Percentiles rank a stretch among this genome's conserved stretches.
phyloP scores from a whole-genome alignment of 176 grass and related monocot genomes.

The Eleusine coracana region DNA sequence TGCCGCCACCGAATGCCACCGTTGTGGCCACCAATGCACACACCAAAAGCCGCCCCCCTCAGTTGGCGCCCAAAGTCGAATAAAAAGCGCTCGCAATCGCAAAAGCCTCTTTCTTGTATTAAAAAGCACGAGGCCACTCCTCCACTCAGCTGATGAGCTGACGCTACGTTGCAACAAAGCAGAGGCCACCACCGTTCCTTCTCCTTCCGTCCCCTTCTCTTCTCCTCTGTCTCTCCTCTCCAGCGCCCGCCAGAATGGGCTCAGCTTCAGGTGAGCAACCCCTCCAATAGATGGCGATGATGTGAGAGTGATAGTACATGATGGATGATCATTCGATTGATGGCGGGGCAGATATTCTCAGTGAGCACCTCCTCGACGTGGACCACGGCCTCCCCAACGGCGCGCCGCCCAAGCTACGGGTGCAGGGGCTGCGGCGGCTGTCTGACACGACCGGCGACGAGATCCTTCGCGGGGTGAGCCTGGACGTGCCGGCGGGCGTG shows the following conservation, averaged over 20 bases:
- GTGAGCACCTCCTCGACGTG: constrained; percentile 74
- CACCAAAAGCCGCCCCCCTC: constrained; percentile 40
- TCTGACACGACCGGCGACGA: constrained; percentile 60
- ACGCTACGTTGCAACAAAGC: background rate
- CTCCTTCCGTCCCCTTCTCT: background rate
- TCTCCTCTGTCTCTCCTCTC: background rate
- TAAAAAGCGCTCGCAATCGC: background rate
- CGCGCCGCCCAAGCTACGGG: constrained; percentile 62
- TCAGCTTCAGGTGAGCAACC: constrained; percentile 47
- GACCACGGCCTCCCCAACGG: background rate
- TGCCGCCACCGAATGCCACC: constrained; percentile 39
- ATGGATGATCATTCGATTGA: background rate
- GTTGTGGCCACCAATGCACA: background rate
- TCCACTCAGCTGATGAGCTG: background rate
- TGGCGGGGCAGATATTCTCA: constrained; percentile 45
- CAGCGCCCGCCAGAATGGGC: constrained; percentile 18
- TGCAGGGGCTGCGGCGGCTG: constrained; percentile 55
- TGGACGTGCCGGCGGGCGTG: constrained; percentile 73
- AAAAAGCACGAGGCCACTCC: background rate
- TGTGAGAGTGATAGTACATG: no score
- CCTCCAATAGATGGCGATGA: no score
- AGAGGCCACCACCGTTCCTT: background rate
- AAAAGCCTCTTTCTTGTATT: background rate
- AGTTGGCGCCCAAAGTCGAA: background rate
- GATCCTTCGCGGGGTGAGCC: constrained; percentile 67